Evolutionary conservation across 2,329 filamentous ascomycete genomes (phyloP), one percentile per base, ranked within the genome.

Genomic region (Boeremia exigua): DNA sequence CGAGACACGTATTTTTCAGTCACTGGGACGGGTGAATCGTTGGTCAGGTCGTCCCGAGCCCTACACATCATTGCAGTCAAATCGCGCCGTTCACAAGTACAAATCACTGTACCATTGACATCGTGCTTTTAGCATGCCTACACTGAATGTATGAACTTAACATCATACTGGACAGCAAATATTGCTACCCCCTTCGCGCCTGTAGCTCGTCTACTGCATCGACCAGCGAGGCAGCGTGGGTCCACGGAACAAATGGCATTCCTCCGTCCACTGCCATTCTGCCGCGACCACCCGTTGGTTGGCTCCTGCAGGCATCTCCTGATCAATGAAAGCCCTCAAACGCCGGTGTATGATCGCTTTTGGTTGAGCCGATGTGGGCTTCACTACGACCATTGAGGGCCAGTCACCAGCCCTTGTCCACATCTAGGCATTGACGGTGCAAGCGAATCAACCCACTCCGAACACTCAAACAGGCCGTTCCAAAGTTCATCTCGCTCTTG

Each of bases 221-320:
- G 36, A 47, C 11, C 40, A 19, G 30, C 37, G 10, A 30, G 15
- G 14, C 19, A 23, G 5, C 29, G 15, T 19, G 30, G 45, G 29
- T n/a, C 44, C 39, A 17, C 51, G 39, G 32, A 28, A n/a, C 27
- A 33, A 11, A 33, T 38, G 38, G 37, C 39, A 43, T 54, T 48
- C 33, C 37, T 33, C 51, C 38, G 44, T 48, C 51, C 44, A 48
- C 38, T 44, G 27, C 32, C 44, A 32, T 17, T 38, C 17, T 44
- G 33, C 30, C 43, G 36, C 38, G 29, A 47, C 23, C 28, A 17
- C 43, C 25, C 37, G 14, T 15, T 36, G 28, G 17, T 1, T 38
- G 27, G 15, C 15, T 37, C 34, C 9, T 37, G 15, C 28, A 3
- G 19, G 28, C 11, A 23, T 40, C 11, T 12, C 44, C 43, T 43